Evolutionary conservation across 768 basidiomycete genomes (phyloP).

Genomic region (Cystofilobasidium macerans): DNA sequence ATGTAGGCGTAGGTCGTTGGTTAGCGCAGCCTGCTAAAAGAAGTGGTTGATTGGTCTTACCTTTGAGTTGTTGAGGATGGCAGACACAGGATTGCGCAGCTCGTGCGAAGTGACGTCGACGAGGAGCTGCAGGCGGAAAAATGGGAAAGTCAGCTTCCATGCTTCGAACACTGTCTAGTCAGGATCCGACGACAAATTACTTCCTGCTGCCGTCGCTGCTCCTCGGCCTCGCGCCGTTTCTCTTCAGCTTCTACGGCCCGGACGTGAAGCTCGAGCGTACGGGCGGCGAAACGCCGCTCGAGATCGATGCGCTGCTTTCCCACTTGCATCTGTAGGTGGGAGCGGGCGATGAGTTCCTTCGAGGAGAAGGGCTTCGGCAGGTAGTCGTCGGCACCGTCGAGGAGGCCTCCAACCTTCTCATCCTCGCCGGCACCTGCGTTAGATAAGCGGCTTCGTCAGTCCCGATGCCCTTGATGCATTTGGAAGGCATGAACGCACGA

Average conservation of each 20-base stretch:
- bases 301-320: constrained; percentile 35
- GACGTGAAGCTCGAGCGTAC: constrained; percentile 22
- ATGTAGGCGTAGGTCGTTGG: not conserved
- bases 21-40: not conserved
- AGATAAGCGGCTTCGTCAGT: too few species aligned
- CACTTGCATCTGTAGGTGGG: constrained; percentile 40
- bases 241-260: constrained; percentile 34
- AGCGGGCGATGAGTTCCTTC: constrained; percentile 40
- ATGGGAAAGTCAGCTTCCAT: too few species aligned
- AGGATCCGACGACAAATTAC: too few species aligned
- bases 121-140: too few species aligned
- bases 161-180: too few species aligned
- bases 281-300: constrained; percentile 16
- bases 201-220: constrained; percentile 39
- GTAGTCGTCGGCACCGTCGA: constrained; percentile 39
- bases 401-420: constrained; percentile 38
- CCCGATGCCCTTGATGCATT: not conserved
- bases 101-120: constrained; percentile 38
- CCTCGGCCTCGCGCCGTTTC: constrained; percentile 31
- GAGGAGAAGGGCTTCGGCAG: constrained; percentile 41
- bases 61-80: constrained; percentile 30
- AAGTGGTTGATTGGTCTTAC: not conserved
- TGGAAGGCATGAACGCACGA: not conserved
- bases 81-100: constrained; percentile 33
- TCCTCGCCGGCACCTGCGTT: constrained; percentile 39